A percentile compares a stretch with the other conserved stretches of the same genome.
phyloP scores from a whole-genome alignment of 164 flowering plant genomes.

The Kingdonia uniflora region DNA sequence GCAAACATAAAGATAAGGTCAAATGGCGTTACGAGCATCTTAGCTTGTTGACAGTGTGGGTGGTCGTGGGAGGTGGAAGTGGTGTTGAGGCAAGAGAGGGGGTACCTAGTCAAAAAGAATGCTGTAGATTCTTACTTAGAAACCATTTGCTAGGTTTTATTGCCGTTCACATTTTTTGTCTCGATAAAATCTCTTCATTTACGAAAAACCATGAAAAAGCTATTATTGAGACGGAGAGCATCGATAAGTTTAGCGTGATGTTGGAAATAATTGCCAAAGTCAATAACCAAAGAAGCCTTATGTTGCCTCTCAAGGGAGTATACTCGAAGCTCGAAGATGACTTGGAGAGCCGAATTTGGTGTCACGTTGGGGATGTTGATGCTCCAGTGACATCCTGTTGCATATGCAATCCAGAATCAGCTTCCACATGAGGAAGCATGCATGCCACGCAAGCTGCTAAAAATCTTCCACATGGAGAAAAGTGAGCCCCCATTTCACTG shows the following conservation, averaged over 20 bases:
- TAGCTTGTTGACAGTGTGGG: no score
- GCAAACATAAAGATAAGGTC: not conserved
- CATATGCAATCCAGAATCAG: constrained; percentile 60
- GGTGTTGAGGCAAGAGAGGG: no score
- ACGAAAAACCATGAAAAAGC: no score
- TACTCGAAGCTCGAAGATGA: constrained; percentile 91
- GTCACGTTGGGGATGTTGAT: constrained; percentile 91
- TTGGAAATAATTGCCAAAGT: no score
- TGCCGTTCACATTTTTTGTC: not conserved
- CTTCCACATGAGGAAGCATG: constrained; percentile 64
- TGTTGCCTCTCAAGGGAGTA: constrained; percentile 96
- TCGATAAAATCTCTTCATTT: no score
- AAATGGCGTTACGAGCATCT: no score
- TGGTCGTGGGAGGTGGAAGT: no score
- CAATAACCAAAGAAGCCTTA: constrained; percentile 21
- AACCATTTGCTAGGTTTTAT: no score
- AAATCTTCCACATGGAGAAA: constrained; percentile 98
- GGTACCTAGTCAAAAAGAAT: no score
- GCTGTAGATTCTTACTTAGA: no score
- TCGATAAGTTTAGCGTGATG: not conserved
- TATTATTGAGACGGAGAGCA: no score
- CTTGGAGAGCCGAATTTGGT: constrained; percentile 85
- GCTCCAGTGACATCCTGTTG: constrained; percentile 48
- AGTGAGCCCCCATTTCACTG: constrained; percentile 99
- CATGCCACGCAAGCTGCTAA: constrained; percentile 99